These are phyloP conservation scores for Hygrocybe punicea DNA, from an alignment of 768 basidiomycete genomes.

Conservation along the genomic window DNA sequence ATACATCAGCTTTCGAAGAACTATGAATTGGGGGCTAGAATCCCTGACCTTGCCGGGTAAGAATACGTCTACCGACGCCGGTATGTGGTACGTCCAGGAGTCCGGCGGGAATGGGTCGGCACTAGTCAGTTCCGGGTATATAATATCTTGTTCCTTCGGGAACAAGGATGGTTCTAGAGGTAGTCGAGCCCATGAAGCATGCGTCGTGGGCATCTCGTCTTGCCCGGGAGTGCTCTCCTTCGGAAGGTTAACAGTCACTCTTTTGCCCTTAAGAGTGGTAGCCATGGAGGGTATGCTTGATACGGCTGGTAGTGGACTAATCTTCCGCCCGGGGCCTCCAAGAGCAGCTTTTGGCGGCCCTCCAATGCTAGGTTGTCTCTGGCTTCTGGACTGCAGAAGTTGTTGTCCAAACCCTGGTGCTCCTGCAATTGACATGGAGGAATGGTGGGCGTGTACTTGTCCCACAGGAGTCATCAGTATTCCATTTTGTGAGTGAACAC, in stretches of 20 bases:
- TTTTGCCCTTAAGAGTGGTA: conserved; percentile 55
- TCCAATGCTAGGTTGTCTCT: conserved; percentile 72
- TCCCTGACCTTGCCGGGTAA: conserved; percentile 69
- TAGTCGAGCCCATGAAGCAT: conserved; percentile 58
- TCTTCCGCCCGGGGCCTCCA: conserved; percentile 75
- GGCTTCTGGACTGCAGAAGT: conserved; percentile 49
- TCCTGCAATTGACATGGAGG: conserved; percentile 43
- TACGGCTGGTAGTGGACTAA: conserved; percentile 56
- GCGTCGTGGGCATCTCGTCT: conserved; percentile 40
- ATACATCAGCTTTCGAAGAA: conserved; percentile 12
- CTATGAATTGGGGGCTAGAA: neutral
- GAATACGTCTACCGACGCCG: conserved; percentile 72
- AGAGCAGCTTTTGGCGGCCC: conserved; percentile 86
- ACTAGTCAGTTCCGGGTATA: conserved; percentile 38
- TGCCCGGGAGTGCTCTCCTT: conserved; percentile 55
- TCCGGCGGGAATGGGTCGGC: conserved; percentile 66
- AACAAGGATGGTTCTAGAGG: conserved; percentile 41
- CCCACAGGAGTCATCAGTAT: conserved; percentile 61
- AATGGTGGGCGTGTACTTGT: conserved; percentile 50
- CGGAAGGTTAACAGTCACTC: conserved; percentile 67
- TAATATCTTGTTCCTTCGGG: conserved; percentile 20
- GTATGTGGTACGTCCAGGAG: conserved; percentile 52
- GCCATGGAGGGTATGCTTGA: conserved; percentile 24
- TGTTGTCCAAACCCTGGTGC: conserved; percentile 37
- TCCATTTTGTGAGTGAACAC: conserved; percentile 51